Evolutionary conservation across 495 filamentous ascomycete genomes (phyloP), one percentile per base, ranked within the genome.

Genomic region (Podospora anserina): DNA sequence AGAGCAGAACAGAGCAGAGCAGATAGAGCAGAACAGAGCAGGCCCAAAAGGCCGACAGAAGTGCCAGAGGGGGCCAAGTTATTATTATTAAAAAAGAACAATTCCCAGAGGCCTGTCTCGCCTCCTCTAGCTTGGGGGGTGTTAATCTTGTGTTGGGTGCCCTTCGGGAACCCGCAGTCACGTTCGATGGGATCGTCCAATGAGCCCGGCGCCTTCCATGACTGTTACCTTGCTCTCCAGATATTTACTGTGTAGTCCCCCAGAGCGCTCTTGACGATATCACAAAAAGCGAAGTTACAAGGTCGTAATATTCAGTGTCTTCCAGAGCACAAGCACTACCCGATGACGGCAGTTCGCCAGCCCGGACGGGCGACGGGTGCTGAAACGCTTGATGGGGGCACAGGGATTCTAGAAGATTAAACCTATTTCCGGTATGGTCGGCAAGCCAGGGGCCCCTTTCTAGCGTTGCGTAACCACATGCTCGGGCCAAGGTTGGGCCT

Each of bases 341-440:
- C 61, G 59, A 28, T 49, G 39, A 49, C 61, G 61, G 61, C 61
- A 63, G 61, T 63, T 63, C 32, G 16, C 32, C 30, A 39, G 28
- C 20, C 26, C 60, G 30, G 30, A 7, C 30, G 30, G 30, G 30
- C 3, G 27, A 62, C 65, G 34, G 65, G 32, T 49, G 57, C 62
- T 61, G 57, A 61, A 49, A 55, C 57, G 39, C 57, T 4, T 61
- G 64, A 58, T 26, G 49, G 55, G 9, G 64, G 64, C 61, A 15
- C 62, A 65, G 65, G 68, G 68, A 60, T 64, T 34, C 28, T 55
- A 64, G 67, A 59, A 69, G 61, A 71, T 71, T 69, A 66, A 19
- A n/a, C 30, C 70, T 69, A 60, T 66, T 66, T 71, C 26, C 44
- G 68, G 70, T 64, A 69, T 66, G 57, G 67, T 61, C 54, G 61